phyloP scores from a whole-genome alignment of 805 yeast species.

The Candida yuanshanica region DNA sequence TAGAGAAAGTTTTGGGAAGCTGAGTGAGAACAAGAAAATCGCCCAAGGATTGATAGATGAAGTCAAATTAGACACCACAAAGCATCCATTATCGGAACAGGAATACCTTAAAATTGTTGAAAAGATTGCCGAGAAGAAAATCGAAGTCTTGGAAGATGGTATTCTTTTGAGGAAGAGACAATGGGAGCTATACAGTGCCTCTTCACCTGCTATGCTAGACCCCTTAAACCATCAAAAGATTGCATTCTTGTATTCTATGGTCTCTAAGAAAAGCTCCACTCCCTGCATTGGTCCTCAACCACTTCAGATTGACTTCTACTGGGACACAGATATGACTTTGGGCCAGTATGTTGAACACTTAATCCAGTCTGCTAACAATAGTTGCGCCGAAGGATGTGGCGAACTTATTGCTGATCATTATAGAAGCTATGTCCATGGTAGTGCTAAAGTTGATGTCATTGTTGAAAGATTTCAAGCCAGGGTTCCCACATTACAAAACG shows the following conservation, averaged over 20 bases:
- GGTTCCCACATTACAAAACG: slow-evolving; percentile 55
- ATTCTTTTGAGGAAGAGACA: slow-evolving; percentile 39
- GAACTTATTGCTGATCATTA: slow-evolving; percentile 66
- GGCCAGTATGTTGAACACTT: slow-evolving; percentile 85
- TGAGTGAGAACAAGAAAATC: slow-evolving; percentile 13
- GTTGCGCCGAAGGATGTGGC: slow-evolving; percentile 82
- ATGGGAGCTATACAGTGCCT: slow-evolving; percentile 59
- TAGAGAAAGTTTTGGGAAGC: slow-evolving; percentile 20
- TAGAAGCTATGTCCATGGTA: slow-evolving; percentile 83
- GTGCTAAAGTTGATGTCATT: slow-evolving; percentile 72
- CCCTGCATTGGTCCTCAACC: slow-evolving; percentile 91
- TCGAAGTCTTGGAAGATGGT: slow-evolving; percentile 26
- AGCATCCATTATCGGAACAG: slow-evolving; percentile 13
- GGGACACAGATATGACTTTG: slow-evolving; percentile 84
- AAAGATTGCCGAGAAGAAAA: slow-evolving; percentile 27
- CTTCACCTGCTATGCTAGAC: slow-evolving; percentile 53
- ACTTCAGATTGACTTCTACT: slow-evolving; percentile 79
- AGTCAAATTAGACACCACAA: slow-evolving; percentile 21
- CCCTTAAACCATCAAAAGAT: slow-evolving; percentile 76
- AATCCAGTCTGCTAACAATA: slow-evolving; percentile 56
- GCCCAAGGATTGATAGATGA: slow-evolving; percentile 17
- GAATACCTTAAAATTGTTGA: slow-evolving; percentile 28
- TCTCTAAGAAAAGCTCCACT: slow-evolving; percentile 75
- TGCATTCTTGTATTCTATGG: slow-evolving; percentile 72
- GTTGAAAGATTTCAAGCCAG: slow-evolving; percentile 57